A percentile compares a stretch with the other conserved stretches of the same genome.
Conservation (phyloP, 2,329 filamentous ascomycete genomes). For the Polytolypa hystricis region DNA sequence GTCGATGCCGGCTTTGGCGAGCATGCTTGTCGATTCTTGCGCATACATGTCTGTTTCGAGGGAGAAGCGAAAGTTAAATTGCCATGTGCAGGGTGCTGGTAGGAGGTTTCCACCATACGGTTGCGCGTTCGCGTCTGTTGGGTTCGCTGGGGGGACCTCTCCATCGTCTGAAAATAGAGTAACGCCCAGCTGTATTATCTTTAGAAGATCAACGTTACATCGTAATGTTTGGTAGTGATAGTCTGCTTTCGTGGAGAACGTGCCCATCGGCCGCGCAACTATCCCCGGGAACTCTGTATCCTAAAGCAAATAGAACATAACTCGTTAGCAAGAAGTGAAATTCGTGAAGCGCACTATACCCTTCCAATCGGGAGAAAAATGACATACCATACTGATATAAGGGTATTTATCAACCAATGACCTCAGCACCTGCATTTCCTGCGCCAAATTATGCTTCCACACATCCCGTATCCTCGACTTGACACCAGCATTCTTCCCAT, state of each 20-base stretch:
- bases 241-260: slow-evolving; percentile 87
- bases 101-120: slow-evolving; percentile 42
- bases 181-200: slow-evolving; percentile 93
- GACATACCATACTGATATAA: slow-evolving; percentile 89
- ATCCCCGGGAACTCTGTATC: slow-evolving; percentile 99
- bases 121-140: slow-evolving; percentile 41
- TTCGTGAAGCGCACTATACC: no score
- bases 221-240: slow-evolving; percentile 98
- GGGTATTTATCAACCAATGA: slow-evolving; percentile 81
- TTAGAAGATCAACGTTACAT: slow-evolving; percentile 93
- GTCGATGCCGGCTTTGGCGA: slow-evolving; percentile 86
- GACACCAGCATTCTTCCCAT: slow-evolving; percentile 44
- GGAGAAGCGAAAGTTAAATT: slow-evolving; percentile 98
- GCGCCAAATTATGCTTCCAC: slow-evolving; percentile 81
- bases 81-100: slow-evolving; percentile 82
- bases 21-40: slow-evolving; percentile 82
- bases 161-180: slow-evolving; percentile 87
- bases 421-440: slow-evolving; percentile 79
- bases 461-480: slow-evolving; percentile 88
- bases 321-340: slow-evolving; percentile 14
- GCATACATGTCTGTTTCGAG: slow-evolving; percentile 96
- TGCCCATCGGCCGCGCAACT: slow-evolving; percentile 86
- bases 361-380: slow-evolving; percentile 5
- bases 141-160: slow-evolving; percentile 66
- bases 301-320: slow-evolving; percentile 37